Percentiles rank a stretch among this genome's conserved stretches.
phyloP scores from a whole-genome alignment of 1,139 yeast genomes.

The Zygosaccharomyces sapae region DNA sequence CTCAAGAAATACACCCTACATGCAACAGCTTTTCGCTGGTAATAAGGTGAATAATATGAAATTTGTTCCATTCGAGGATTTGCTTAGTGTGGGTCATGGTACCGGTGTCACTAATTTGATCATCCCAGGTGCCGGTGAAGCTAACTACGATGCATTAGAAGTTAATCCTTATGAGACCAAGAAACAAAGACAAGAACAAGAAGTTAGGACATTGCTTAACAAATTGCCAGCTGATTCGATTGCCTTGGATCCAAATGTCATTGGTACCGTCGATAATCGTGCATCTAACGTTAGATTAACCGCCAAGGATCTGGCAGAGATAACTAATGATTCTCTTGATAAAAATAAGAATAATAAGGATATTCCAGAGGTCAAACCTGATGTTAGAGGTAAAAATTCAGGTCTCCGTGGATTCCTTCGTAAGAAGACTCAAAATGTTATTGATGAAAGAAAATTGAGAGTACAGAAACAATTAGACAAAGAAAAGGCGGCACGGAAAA shows the following conservation, averaged over 20 bases:
- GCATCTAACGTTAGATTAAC: slow-evolving; percentile 61
- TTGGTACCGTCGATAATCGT: slow-evolving; percentile 78
- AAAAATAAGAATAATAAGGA: slow-evolving; percentile 40
- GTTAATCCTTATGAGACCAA: slow-evolving; percentile 88
- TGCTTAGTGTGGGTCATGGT: slow-evolving; percentile 82
- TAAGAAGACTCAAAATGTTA: slow-evolving; percentile 79
- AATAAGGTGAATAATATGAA: slow-evolving; percentile 61
- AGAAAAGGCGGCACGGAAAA: slow-evolving; percentile 71
- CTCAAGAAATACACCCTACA: slow-evolving; percentile 66
- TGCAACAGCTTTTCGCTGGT: slow-evolving; percentile 84
- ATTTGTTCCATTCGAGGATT: slow-evolving; percentile 94
- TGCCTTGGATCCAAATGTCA: slow-evolving; percentile 78
- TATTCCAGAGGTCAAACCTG: slow-evolving; percentile 51
- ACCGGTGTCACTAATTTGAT: slow-evolving; percentile 74
- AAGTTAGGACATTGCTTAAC: slow-evolving; percentile 79
- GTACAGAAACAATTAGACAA: slow-evolving; percentile 69
- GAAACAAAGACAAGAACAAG: slow-evolving; percentile 90
- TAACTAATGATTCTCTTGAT: slow-evolving; percentile 40
- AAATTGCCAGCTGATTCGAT: slow-evolving; percentile 92
- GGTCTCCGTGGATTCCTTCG: slow-evolving; percentile 75
- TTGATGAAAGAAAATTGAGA: slow-evolving; percentile 81
- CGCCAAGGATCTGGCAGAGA: slow-evolving; percentile 53
- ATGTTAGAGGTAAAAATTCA: slow-evolving; percentile 75
- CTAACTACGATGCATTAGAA: slow-evolving; percentile 93
- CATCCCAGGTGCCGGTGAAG: slow-evolving; percentile 97